A percentile compares a stretch with the other conserved stretches of the same genome.
Evolutionary conservation across 2,329 filamentous ascomycete genomes (phyloP).

Genomic region (Orbilia brochopaga): DNA sequence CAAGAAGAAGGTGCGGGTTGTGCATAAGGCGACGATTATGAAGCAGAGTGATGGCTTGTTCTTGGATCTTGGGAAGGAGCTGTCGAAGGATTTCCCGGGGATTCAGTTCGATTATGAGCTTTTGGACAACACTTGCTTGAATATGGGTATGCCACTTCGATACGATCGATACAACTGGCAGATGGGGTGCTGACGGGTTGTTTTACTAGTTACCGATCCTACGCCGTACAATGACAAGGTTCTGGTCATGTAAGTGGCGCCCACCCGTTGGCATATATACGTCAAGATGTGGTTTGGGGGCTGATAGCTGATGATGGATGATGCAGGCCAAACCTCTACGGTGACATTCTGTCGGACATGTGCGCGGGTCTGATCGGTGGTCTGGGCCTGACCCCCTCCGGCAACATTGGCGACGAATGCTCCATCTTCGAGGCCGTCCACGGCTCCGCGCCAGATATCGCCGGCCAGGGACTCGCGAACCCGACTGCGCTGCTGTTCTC

Average conservation of each 20-base stretch:
- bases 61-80: constrained; percentile 80
- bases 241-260: constrained; percentile 73
- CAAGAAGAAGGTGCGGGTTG: constrained; percentile 93
- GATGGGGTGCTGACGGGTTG: constrained; percentile 1
- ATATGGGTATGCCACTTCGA: constrained; percentile 75
- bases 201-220: constrained; percentile 67
- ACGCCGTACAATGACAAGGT: constrained; percentile 99
- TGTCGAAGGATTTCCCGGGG: constrained; percentile 92
- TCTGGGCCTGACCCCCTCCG: constrained; percentile 93
- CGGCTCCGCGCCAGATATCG: constrained; percentile 95
- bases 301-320: background rate
- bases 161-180: background rate
- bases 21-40: constrained; percentile 99
- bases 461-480: constrained; percentile 94
- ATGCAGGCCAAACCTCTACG: constrained; percentile 89
- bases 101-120: constrained; percentile 98
- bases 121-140: constrained; percentile 98
- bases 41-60: constrained; percentile 99
- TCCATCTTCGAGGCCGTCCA: constrained; percentile 99
- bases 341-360: constrained; percentile 99
- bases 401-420: constrained; percentile 99
- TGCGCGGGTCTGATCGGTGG: constrained; percentile 98
- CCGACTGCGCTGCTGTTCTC: constrained; percentile 92
- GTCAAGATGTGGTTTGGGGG: no score
- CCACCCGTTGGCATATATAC: no score